These are phyloP conservation scores for Saccharomycopsis capsularis DNA, from an alignment of 805 yeast species.

Conservation along the genomic window DNA sequence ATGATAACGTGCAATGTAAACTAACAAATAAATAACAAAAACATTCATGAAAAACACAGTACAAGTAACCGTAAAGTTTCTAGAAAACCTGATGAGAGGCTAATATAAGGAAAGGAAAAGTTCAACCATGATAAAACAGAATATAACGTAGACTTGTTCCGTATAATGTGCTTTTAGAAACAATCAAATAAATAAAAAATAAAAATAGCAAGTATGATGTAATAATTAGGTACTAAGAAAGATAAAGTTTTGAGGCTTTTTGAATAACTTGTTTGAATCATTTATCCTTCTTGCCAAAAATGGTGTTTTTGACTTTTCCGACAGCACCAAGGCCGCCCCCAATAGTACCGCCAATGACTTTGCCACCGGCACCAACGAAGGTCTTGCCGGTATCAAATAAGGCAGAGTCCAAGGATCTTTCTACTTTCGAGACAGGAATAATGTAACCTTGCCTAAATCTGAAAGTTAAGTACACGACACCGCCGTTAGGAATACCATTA, in stretches of 20 bases:
- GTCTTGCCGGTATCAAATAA: slow-evolving; percentile 46
- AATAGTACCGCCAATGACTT: slow-evolving; percentile 38
- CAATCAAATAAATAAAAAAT: no score
- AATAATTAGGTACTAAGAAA: no score
- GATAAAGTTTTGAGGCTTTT: neutral
- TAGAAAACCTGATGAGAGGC: no score
- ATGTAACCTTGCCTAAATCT: slow-evolving; percentile 69
- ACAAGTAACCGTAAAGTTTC: no score
- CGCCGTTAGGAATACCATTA: slow-evolving; percentile 39
- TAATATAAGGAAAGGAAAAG: no score
- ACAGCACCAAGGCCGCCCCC: slow-evolving; percentile 27
- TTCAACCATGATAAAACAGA: no score
- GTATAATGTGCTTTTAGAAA: no score
- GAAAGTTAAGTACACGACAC: slow-evolving; percentile 52
- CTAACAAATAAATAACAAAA: no score
- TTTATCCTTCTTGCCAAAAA: slow-evolving; percentile 31
- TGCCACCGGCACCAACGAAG: slow-evolving; percentile 41
- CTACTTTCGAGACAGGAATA: slow-evolving; percentile 33
- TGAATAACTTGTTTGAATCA: neutral
- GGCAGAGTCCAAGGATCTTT: slow-evolving; percentile 27
- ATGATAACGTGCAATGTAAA: no score
- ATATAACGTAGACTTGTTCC: no score
- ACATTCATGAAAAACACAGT: no score
- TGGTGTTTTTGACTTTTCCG: slow-evolving; percentile 35
- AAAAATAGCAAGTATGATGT: no score